These are phyloP conservation scores for Coelastrella sp. DNA, from an alignment of 139 green algal genomes.

Conservation along the genomic window DNA sequence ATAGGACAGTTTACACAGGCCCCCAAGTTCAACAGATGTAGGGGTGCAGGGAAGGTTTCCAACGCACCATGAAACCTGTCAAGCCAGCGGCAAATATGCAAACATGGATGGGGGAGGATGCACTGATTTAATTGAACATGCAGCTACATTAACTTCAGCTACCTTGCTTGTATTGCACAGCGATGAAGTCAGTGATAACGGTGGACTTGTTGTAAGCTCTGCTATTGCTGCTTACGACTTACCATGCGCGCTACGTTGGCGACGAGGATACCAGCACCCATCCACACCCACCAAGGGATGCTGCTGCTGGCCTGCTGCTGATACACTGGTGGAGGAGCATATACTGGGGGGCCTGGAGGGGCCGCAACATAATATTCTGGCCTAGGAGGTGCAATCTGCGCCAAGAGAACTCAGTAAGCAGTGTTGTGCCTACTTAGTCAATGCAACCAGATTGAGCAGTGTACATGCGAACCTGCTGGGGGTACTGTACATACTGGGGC, in stretches of 20 bases:
- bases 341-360: slow-evolving; percentile 37
- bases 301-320: slow-evolving; percentile 44
- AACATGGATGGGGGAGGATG: too few species aligned
- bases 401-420: background rate
- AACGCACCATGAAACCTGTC: too few species aligned
- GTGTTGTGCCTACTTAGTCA: background rate
- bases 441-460: background rate
- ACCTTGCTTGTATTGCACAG: too few species aligned
- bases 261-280: slow-evolving; percentile 58
- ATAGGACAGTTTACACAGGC: background rate
- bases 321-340: slow-evolving; percentile 35
- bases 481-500: slow-evolving; percentile 40
- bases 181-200: background rate
- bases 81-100: too few species aligned
- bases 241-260: slow-evolving; percentile 53
- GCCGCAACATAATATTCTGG: slow-evolving; percentile 62
- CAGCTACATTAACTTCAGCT: too few species aligned
- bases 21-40: too few species aligned
- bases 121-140: too few species aligned
- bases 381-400: background rate
- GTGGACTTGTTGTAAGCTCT: background rate
- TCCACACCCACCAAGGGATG: slow-evolving; percentile 68
- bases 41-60: too few species aligned
- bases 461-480: slow-evolving; percentile 35
- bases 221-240: background rate